Percentiles rank a stretch among this genome's conserved stretches.
These are phyloP conservation scores for Aspergillus sp. DNA, from an alignment of 2,329 filamentous ascomycete species.

Conservation along the genomic window DNA sequence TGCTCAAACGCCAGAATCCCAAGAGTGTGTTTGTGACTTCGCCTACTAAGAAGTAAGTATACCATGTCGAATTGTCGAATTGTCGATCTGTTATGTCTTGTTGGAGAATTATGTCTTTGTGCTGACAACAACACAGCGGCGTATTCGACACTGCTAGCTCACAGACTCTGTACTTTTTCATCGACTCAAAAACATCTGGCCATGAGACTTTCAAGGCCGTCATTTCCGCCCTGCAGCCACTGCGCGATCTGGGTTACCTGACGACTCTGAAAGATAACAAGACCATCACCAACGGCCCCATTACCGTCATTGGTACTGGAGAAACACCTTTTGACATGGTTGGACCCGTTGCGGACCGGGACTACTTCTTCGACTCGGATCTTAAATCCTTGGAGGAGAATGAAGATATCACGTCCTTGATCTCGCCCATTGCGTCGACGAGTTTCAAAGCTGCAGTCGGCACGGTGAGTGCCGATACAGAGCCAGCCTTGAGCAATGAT, in stretches of 20 bases:
- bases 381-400: slow-evolving; percentile 41
- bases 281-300: slow-evolving; percentile 43
- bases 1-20: slow-evolving; percentile 54
- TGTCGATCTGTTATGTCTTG: not conserved
- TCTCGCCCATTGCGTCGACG: slow-evolving; percentile 53
- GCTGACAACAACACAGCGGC: slow-evolving; percentile 34
- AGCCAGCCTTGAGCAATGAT: slow-evolving; percentile 20
- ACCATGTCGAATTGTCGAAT: not conserved
- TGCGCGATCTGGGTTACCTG: slow-evolving; percentile 50
- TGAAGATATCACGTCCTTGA: slow-evolving; percentile 42
- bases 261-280: slow-evolving; percentile 47
- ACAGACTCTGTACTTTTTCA: slow-evolving; percentile 61
- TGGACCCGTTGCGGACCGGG: slow-evolving; percentile 38
- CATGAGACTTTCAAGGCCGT: slow-evolving; percentile 53
- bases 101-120: not conserved
- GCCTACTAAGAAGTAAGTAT: slow-evolving; percentile 45
- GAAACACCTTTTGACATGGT: slow-evolving; percentile 50
- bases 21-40: slow-evolving; percentile 43
- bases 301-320: slow-evolving; percentile 61
- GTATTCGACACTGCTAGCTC: slow-evolving; percentile 53
- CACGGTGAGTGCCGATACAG: slow-evolving; percentile 32
- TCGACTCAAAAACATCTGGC: slow-evolving; percentile 60
- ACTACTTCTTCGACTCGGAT: slow-evolving; percentile 60
- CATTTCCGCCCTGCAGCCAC: slow-evolving; percentile 52
- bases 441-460: slow-evolving; percentile 44